Evolutionary conservation across 2,329 filamentous ascomycete species (phyloP), one percentile per base, ranked within the genome.

Genomic region (Metarhizium sp.): DNA sequence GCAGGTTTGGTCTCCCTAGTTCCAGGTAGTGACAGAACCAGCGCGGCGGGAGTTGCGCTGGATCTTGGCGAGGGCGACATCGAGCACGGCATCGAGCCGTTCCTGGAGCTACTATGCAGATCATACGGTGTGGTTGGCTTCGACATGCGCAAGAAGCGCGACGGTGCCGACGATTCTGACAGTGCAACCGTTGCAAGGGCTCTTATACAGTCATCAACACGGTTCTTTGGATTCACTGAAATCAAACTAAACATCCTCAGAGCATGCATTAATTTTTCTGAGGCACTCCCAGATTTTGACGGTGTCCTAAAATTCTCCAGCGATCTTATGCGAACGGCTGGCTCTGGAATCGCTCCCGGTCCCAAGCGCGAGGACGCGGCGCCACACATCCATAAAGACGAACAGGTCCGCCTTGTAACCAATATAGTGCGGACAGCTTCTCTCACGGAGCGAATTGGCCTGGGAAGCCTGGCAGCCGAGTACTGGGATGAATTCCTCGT

Each of bases 401-500:
- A 97, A 65, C 94, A 99, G 71, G 76, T 88, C 25, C 84, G 88
- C 30, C 75, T 97, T n/a, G 79, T 86, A 50, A 88, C 88, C 48
- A 96, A 92, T 62, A 92, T 99, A 57, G 83, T 86, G 40, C 87
- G 92, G 59, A 96, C 92, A 0, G 83, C 92, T 34, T 82, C 78
- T 36, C 82, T 94, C n/a, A 86, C 88, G 1, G 82, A 81, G 58
- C 85, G 88, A 57, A 72, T 96, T 30, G 91, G 91, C 0, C 73
- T 91, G 32, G 74, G 79, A 5, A 73, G 86, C 55, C 71, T 92
- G 46, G 79, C 84, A 53, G 91, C 90, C 6, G 88, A 94, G 62
- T 99, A 96, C 67, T 99, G 94, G 94, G 94, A 99, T 68, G 90
- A 96, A 64, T 97, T 97, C 63, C 76, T 99, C 8, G 80, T 99